phyloP scores from a whole-genome alignment of 164 flowering plant genomes.

The Magnolia changhungtana region DNA sequence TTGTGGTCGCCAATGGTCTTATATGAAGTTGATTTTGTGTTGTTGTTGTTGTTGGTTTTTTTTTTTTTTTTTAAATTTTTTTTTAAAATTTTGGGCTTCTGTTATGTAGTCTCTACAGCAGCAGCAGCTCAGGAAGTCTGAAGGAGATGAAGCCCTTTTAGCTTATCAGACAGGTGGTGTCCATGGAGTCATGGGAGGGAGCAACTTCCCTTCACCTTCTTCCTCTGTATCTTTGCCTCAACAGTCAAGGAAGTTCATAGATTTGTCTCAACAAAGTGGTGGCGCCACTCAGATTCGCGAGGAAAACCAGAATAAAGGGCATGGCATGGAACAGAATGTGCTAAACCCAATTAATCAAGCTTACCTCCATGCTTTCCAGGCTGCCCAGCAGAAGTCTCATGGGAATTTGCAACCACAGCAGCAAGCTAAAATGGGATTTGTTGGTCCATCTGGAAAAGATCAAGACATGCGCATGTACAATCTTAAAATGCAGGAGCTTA shows the following conservation, averaged over 20 bases:
- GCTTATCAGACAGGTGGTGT: conserved; percentile 67
- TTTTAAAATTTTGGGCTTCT: background rate
- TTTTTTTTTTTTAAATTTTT: background rate
- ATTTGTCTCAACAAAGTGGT: conserved; percentile 58
- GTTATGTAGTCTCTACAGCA: conserved; percentile 59
- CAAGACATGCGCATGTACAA: conserved; percentile 55
- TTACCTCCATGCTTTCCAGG: conserved; percentile 67
- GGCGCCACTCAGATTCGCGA: conserved; percentile 42
- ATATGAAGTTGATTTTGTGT: background rate
- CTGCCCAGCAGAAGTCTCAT: conserved; percentile 66
- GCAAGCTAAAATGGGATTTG: conserved; percentile 60
- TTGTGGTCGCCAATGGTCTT: background rate
- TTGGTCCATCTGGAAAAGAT: conserved; percentile 59
- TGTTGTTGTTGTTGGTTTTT: background rate
- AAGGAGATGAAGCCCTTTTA: conserved; percentile 67
- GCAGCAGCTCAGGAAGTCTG: conserved; percentile 67
- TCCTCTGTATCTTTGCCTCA: conserved; percentile 57
- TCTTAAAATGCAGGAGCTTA: conserved; percentile 70
- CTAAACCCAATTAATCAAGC: conserved; percentile 69
- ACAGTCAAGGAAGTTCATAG: conserved; percentile 53
- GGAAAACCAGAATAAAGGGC: conserved; percentile 62
- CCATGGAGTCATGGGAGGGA: conserved; percentile 56
- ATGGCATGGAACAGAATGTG: conserved; percentile 57
- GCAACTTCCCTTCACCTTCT: conserved; percentile 52
- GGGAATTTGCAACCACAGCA: conserved; percentile 56